phyloP scores from a whole-genome alignment of 2,329 filamentous ascomycete species.

The Sporothrix variecibatus region DNA sequence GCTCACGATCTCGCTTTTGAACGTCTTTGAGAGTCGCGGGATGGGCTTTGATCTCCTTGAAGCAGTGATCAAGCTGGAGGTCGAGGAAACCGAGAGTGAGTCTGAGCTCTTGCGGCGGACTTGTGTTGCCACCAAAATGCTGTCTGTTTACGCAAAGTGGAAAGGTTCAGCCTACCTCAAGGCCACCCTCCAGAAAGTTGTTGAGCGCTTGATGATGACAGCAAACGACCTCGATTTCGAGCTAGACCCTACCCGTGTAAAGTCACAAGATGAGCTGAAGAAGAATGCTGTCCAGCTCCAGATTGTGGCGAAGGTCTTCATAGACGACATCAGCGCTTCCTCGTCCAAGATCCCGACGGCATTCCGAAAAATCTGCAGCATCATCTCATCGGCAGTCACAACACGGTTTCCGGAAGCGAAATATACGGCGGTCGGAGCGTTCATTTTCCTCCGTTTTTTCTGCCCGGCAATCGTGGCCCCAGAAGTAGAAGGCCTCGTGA shows the following conservation, averaged over 20 bases:
- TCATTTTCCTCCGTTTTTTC: slow-evolving; percentile 72
- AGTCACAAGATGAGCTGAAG: slow-evolving; percentile 62
- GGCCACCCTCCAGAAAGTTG: slow-evolving; percentile 64
- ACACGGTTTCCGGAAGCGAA: slow-evolving; percentile 67
- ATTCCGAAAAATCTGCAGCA: slow-evolving; percentile 68
- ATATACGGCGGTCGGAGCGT: slow-evolving; percentile 70
- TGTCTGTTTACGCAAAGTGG: slow-evolving; percentile 72
- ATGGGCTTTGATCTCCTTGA: slow-evolving; percentile 65
- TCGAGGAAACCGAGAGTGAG: slow-evolving; percentile 70
- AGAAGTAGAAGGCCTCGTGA: slow-evolving; percentile 66
- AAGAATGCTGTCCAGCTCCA: slow-evolving; percentile 67
- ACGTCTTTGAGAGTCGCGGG: slow-evolving; percentile 69
- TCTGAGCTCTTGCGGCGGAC: slow-evolving; percentile 67
- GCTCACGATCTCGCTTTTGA: slow-evolving; percentile 66
- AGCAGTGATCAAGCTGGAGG: slow-evolving; percentile 67
- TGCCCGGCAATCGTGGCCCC: slow-evolving; percentile 72
- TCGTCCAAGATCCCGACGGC: slow-evolving; percentile 61
- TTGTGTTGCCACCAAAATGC: slow-evolving; percentile 71
- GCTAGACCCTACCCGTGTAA: slow-evolving; percentile 63
- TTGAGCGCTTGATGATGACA: slow-evolving; percentile 66
- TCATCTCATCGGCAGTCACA: slow-evolving; percentile 66
- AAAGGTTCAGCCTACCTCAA: slow-evolving; percentile 66
- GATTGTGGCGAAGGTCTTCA: slow-evolving; percentile 70
- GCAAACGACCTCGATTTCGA: slow-evolving; percentile 69
- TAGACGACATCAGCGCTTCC: slow-evolving; percentile 69